Evolutionary conservation across 1,284 basidiomycete species (phyloP).

Genomic region (Ceratobasidium sp.): DNA sequence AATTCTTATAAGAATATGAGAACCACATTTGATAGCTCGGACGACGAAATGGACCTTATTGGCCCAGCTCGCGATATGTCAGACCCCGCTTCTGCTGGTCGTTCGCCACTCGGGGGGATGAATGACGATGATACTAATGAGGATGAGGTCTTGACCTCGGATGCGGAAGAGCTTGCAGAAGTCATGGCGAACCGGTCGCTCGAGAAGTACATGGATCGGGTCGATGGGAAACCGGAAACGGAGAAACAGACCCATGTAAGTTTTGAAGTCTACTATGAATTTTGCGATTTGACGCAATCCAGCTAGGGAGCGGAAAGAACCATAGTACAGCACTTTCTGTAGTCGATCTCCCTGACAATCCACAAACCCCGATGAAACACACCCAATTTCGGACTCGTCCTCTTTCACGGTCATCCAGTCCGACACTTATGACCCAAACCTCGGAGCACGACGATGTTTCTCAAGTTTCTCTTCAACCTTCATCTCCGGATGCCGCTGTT

Average conservation of each 20-base stretch:
- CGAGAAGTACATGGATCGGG: conserved; percentile 16
- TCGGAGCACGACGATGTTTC: conserved; percentile 12
- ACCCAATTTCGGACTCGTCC: neutral
- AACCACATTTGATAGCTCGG: neutral
- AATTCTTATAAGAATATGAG: neutral
- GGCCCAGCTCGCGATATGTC: neutral
- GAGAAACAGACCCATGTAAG: neutral
- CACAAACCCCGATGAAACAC: neutral
- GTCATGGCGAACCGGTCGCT: conserved; percentile 27
- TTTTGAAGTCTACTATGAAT: neutral
- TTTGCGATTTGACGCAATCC: neutral
- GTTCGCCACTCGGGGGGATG: neutral
- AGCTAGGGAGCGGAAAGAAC: neutral
- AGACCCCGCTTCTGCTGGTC: neutral
- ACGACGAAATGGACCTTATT: conserved; percentile 42
- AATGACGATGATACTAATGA: neutral
- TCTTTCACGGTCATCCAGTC: conserved; percentile 17
- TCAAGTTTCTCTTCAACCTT: neutral
- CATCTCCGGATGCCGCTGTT: conserved; percentile 4
- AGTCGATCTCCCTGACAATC: neutral
- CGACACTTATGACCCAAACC: conserved; percentile 9
- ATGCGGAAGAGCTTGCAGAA: conserved; percentile 37
- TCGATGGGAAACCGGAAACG: too few species aligned
- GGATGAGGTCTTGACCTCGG: conserved; percentile 37
- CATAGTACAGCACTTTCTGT: neutral